phyloP scores from a whole-genome alignment of 257 asterid species.

The Salvia hispanica region DNA sequence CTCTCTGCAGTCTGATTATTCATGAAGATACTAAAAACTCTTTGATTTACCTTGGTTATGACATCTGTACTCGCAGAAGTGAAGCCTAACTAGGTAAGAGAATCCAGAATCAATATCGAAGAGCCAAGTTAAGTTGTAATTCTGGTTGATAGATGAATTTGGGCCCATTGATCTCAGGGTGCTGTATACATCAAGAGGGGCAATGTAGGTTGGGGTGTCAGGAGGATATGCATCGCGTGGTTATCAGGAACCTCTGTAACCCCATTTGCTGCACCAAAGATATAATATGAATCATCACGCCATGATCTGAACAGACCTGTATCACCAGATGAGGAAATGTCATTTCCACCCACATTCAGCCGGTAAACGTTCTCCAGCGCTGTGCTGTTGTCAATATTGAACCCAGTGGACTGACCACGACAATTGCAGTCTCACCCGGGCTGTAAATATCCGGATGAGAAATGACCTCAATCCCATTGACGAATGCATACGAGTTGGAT shows the following conservation, averaged over 20 bases:
- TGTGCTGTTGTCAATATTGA: constrained; percentile 54
- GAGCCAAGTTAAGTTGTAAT: constrained; percentile 52
- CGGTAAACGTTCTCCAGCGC: constrained; percentile 77
- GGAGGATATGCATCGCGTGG: constrained; percentile 34
- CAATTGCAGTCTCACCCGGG: constrained; percentile 39
- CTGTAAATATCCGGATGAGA: constrained; percentile 90
- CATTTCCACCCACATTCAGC: constrained; percentile 95
- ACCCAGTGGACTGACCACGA: constrained; percentile 51
- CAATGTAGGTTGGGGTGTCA: constrained; percentile 47
- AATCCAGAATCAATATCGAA: constrained; percentile 50
- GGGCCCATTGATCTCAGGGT: constrained; percentile 58
- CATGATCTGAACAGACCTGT: constrained; percentile 52
- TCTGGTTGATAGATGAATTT: constrained; percentile 39
- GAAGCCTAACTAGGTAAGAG: constrained; percentile 59
- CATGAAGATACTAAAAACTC: constrained; percentile 48
- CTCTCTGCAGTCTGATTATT: constrained; percentile 53
- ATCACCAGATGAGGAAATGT: constrained; percentile 66
- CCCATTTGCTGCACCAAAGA: constrained; percentile 47
- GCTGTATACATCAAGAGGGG: constrained; percentile 51
- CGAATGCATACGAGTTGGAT: constrained; percentile 62
- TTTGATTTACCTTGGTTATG: constrained; percentile 39
- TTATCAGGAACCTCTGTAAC: constrained; percentile 43
- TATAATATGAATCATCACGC: constrained; percentile 44
- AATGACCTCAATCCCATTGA: constrained; percentile 83
- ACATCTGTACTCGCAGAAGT: constrained; percentile 53